Percentiles rank a stretch among this genome's conserved stretches.
Conservation (phyloP, 331 rosid genomes). For the Phaseolus coccineus region DNA sequence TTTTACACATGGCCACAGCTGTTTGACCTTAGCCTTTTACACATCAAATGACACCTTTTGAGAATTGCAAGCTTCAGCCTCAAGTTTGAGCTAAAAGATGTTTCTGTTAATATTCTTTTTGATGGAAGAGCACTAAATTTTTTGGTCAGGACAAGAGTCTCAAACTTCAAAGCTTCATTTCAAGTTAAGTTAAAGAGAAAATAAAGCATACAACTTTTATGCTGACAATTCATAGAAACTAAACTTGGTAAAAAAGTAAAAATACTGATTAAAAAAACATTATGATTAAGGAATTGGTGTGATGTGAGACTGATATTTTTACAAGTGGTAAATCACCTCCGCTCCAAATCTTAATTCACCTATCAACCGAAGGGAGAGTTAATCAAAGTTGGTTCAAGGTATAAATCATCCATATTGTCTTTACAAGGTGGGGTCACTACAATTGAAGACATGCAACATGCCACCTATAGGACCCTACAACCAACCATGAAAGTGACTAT, state of each 20-base stretch:
- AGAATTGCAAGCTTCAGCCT: neutral
- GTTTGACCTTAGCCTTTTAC: conserved; percentile 35
- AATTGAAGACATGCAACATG: conserved; percentile 46
- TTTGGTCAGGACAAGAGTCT: neutral
- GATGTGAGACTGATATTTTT: neutral
- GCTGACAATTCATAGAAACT: neutral
- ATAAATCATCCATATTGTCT: conserved; percentile 36
- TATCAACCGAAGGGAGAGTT: conserved; percentile 7
- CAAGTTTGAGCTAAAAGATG: conserved; percentile 17
- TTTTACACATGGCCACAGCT: conserved; percentile 41
- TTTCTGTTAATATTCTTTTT: neutral
- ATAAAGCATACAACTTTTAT: too few species aligned
- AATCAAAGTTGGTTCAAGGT: conserved; percentile 25
- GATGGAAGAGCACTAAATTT: neutral
- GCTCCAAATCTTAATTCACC: neutral
- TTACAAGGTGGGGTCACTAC: conserved; percentile 49
- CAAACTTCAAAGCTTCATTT: neutral
- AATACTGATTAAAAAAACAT: neutral
- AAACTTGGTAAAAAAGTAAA: neutral
- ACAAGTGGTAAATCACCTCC: neutral
- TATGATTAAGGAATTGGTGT: neutral
- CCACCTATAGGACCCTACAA: conserved; percentile 56
- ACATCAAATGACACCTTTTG: conserved; percentile 20
- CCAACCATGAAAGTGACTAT: conserved; percentile 50
- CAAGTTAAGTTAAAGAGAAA: neutral